Evolutionary conservation across 176 grass and related monocot species (phyloP), one percentile per base, ranked within the genome.

Genomic region (Hordeum marinum): DNA sequence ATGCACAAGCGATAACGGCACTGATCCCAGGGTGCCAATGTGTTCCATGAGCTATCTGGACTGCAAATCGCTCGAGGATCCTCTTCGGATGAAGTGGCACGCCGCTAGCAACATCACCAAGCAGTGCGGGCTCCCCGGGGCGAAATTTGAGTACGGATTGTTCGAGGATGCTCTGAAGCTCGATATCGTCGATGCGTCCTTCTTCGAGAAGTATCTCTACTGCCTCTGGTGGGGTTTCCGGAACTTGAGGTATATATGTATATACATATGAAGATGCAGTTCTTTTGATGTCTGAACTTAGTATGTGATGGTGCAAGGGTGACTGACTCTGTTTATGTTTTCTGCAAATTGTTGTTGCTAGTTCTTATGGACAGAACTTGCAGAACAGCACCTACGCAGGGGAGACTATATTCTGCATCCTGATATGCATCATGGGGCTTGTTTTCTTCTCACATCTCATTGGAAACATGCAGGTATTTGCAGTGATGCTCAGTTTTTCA

Each of bases 381-480:
- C 76, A 50, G 70, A 98, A 94, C 52, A 98, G 78, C 89, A 98
- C 96, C 15, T 95, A 92, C 42, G 87, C 83, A 52, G 89, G 87
- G 34, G 96, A 98, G 87, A 98, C 96, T 7, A 45, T 87, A 15
- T 95, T 98, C 74, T 92, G 91, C 83, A 98, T 98, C n/a, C 80
- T 87, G 20, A 98, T 95, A 83, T 95, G 93, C 59, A 92, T 98
- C 36, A 86, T 94, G 72, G 96, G 96, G n/a, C 93, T 98, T 4
- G 93, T 98, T 80, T 92, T 98, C 64, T 98, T 98, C 34, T 95
- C 96, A 8, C 93, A 95, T 94, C 93, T 98, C 72, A 98, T 98
- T 64, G 96, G 96, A 76, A 98, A 98, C 92, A 98, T 98, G 93
- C 92, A 97, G 95, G 95, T 97, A 85, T 23, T 27, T 72, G 32